Evolutionary conservation across 2,329 filamentous ascomycete species (phyloP).

Genomic region (Davidsoniella australis): DNA sequence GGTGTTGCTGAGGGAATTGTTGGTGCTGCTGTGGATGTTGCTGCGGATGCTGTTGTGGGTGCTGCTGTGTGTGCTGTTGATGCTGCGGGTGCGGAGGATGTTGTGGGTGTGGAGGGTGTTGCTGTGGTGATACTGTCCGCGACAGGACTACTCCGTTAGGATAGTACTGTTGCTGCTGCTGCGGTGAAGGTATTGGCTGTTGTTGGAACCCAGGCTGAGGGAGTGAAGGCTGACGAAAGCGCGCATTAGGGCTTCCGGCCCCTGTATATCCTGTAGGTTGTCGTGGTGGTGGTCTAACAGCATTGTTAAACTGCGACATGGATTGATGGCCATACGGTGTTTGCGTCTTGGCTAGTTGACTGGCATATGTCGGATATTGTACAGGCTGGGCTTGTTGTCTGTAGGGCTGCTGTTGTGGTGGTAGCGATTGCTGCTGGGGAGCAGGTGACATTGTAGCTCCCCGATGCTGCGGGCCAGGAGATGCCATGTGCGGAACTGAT

Average conservation of each 20-base stretch:
- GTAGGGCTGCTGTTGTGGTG: slow-evolving; percentile 16
- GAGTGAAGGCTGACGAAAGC: slow-evolving; percentile 22
- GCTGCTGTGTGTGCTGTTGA: slow-evolving; percentile 14
- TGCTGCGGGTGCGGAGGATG: slow-evolving; percentile 15
- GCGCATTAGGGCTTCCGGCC: slow-evolving; percentile 24
- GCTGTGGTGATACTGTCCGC: slow-evolving; percentile 29
- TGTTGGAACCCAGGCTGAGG: slow-evolving; percentile 21
- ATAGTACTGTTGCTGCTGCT: slow-evolving; percentile 18
- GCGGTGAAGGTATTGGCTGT: slow-evolving; percentile 16
- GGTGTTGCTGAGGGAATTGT: slow-evolving; percentile 19
- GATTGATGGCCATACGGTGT: slow-evolving; percentile 34
- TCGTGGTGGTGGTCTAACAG: slow-evolving; percentile 2
- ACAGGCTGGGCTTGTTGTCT: slow-evolving; percentile 13
- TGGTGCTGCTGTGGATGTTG: slow-evolving; percentile 22
- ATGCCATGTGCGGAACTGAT: slow-evolving; percentile 10
- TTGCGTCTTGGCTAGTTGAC: slow-evolving; percentile 34
- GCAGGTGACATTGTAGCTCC: slow-evolving; percentile 19
- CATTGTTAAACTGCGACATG: slow-evolving; percentile 27
- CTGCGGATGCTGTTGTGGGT: slow-evolving; percentile 1
- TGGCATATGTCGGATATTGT: slow-evolving; percentile 31
- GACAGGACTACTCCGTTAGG: slow-evolving; percentile 28
- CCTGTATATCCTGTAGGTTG: slow-evolving; percentile 20
- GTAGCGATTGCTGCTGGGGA: slow-evolving; percentile 14
- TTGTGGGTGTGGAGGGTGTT: slow-evolving; percentile 22
- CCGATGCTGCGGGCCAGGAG: slow-evolving; percentile 10